Percentiles rank a stretch among this genome's conserved stretches.
phyloP scores from a whole-genome alignment of 2,329 filamentous ascomycete species.

The Mycosphaerella sp. region DNA sequence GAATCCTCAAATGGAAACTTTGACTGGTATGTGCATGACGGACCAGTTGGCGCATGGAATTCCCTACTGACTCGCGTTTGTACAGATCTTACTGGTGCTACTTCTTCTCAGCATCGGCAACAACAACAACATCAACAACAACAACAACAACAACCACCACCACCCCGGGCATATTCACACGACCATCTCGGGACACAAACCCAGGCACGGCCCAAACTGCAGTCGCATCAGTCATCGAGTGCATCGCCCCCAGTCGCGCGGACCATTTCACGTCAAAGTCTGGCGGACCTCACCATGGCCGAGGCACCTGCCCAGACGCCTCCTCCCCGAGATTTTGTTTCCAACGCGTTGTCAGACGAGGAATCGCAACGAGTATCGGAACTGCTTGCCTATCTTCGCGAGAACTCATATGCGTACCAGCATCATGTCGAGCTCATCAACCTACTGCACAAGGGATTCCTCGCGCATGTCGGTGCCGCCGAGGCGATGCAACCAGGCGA shows the following conservation, averaged over 20 bases:
- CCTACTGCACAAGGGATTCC: constrained; percentile 44
- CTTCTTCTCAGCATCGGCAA: constrained; percentile 42
- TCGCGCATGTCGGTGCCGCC: constrained; percentile 34
- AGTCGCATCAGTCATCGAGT: constrained; percentile 12
- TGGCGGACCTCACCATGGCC: constrained; percentile 43
- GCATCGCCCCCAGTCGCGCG: constrained; percentile 33
- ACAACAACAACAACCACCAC: too few species aligned
- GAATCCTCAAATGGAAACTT: constrained; percentile 44
- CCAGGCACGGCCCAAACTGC: constrained; percentile 28
- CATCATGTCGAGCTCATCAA: constrained; percentile 44
- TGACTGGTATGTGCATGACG: constrained; percentile 37
- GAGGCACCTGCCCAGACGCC: constrained; percentile 40
- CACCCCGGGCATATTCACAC: constrained; percentile 32
- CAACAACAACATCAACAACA: constrained; percentile 25
- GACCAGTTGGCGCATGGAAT: background rate
- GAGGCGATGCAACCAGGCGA: constrained; percentile 23
- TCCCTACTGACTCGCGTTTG: constrained; percentile 15
- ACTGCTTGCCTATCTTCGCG: constrained; percentile 38
- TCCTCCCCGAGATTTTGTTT: constrained; percentile 39
- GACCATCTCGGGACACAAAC: constrained; percentile 25
- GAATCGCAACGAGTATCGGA: constrained; percentile 42
- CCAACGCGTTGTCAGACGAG: constrained; percentile 38
- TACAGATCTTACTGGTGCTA: constrained; percentile 37
- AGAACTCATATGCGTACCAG: constrained; percentile 46
- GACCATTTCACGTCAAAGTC: constrained; percentile 39